These are phyloP conservation scores for Ceratorhiza oryzae-sativae DNA, from an alignment of 1,284 basidiomycete species.

Conservation along the genomic window DNA sequence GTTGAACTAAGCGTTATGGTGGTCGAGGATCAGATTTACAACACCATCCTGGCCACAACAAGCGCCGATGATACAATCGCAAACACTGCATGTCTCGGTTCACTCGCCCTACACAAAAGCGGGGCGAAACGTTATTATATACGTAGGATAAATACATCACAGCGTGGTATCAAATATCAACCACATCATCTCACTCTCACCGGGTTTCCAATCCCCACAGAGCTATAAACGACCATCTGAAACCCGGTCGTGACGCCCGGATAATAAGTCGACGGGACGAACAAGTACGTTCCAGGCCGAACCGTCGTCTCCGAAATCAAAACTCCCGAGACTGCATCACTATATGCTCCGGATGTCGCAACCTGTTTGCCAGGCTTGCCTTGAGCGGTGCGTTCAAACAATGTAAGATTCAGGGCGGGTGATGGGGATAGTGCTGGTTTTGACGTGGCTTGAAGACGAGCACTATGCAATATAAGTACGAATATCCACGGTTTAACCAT, in stretches of 20 bases:
- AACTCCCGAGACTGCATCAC: constrained; percentile 73
- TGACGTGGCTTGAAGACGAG: constrained; percentile 67
- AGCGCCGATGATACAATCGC: too few species aligned
- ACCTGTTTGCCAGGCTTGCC: constrained; percentile 56
- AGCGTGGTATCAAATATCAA: neutral
- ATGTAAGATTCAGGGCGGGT: constrained; percentile 50
- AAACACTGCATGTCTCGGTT: too few species aligned
- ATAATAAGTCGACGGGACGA: constrained; percentile 76
- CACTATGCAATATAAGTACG: constrained; percentile 52
- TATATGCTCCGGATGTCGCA: constrained; percentile 78
- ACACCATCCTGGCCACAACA: too few species aligned
- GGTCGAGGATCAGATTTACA: too few species aligned
- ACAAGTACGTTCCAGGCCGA: constrained; percentile 68
- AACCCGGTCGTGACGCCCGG: constrained; percentile 66
- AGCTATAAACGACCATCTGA: constrained; percentile 65
- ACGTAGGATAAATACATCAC: neutral
- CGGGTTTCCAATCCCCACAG: constrained; percentile 23
- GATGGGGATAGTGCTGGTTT: constrained; percentile 13
- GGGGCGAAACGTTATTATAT: neutral
- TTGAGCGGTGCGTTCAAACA: constrained; percentile 48
- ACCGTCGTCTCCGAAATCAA: constrained; percentile 63
- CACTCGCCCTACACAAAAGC: too few species aligned
- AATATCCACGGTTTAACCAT: neutral
- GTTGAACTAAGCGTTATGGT: too few species aligned
- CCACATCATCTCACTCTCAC: constrained; percentile 21